Base-by-base conservation (phyloP, 805 yeast species). In the Zygosaccharomyces rouxii region DNA sequence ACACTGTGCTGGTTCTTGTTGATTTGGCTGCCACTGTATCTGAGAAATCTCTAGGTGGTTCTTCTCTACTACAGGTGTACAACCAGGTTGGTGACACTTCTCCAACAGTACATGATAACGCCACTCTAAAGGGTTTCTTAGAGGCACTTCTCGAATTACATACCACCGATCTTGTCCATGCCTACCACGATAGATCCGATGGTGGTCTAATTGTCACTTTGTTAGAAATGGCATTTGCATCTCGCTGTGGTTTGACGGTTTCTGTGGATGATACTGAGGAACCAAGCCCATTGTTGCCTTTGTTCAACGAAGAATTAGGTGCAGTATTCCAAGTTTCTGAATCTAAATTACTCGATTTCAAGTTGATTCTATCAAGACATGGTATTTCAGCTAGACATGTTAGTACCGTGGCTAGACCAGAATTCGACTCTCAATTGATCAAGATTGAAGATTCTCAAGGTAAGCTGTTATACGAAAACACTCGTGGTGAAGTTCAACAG, bases 141-240 rank as follows among this genome's bases (percentile, higher is more conserved):
- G 72, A 76, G 42, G 74, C 95, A 11, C 71, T 88, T 51, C 74
- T 84, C 50, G 76, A 72, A n/a, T 75, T 94, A 61, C 99, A 94
- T 66, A 75, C 78, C 59, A 71, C 77, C 38, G 75, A 79, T 44
- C 51, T 77, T 38, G 90, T 94, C 11, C 75, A 83, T 63, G 86
- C 97, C 3, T 94, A 94, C 72, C 99, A 94, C 65, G 99, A 94
- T 69, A 77, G 92, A 62, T 87, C 96, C 19, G 99, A 94, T 68
- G 99, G 99, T 77, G 99, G 99, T 64, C 74, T 92, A 63, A 72
- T 90, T 50, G 83, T 86, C 38, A 83, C 98, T 7, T 73, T 87
- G 40, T 71, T 85, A 38, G 99, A 94, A 73, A 94, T 94, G 98
- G 96, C 97, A 0, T 94, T 94, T 71, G 96, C 98, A 39, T 90